Conservation (phyloP, 768 basidiomycete genomes). For the Pleurotus djamor region DNA sequence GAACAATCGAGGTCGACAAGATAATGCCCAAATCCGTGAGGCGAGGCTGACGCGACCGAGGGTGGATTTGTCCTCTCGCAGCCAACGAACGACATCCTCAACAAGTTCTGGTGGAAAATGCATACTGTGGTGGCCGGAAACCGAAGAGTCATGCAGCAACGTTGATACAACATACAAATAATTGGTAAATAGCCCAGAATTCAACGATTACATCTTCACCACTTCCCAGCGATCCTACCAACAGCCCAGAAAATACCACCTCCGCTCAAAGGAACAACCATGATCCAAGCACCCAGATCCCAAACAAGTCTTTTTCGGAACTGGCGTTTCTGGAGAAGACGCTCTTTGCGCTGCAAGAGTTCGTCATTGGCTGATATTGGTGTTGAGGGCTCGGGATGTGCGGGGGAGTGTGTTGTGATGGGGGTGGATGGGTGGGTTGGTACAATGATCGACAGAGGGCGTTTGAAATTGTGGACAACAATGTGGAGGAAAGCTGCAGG, state of each 20-base stretch:
- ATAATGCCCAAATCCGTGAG: conserved; percentile 16
- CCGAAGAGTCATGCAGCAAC: not conserved
- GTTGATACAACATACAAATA: not conserved
- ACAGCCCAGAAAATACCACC: conserved; percentile 56
- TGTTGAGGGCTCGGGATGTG: conserved; percentile 13
- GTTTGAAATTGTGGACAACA: conserved; percentile 78
- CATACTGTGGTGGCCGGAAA: not conserved
- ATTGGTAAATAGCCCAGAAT: not conserved
- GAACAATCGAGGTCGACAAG: conserved; percentile 17
- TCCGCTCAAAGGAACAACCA: conserved; percentile 59
- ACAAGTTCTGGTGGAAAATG: conserved; percentile 13
- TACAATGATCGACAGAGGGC: conserved; percentile 81
- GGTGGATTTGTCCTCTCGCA: conserved; percentile 9
- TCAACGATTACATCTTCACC: conserved; percentile 32
- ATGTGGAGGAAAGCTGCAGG: conserved; percentile 70
- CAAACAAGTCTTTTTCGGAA: conserved; percentile 72
- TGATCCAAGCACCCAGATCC: conserved; percentile 83
- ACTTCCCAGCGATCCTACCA: conserved; percentile 48
- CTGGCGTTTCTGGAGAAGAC: conserved; percentile 73
- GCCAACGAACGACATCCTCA: conserved; percentile 16
- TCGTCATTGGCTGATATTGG: conserved; percentile 46
- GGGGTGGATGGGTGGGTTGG: conserved; percentile 30
- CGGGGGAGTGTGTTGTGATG: conserved; percentile 28
- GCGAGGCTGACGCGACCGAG: conserved; percentile 17
- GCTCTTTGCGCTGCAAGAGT: conserved; percentile 84